Evolutionary conservation across 2,329 filamentous ascomycete species (phyloP).

Genomic region (Moelleriella libera): DNA sequence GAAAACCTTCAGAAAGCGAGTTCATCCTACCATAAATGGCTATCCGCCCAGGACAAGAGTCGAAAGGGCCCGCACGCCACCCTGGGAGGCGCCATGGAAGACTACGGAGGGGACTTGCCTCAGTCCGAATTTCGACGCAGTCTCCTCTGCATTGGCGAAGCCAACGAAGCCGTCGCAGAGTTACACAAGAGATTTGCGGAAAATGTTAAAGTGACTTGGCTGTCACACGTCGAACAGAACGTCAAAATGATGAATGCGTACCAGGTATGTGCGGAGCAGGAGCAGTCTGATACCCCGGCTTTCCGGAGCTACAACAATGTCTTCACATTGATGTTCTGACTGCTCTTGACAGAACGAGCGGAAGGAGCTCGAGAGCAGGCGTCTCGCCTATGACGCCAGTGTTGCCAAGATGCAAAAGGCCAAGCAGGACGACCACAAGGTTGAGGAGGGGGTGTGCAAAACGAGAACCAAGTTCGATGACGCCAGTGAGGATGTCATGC

Average conservation of each 20-base stretch:
- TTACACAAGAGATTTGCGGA: constrained; percentile 73
- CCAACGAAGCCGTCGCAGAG: constrained; percentile 76
- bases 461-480: constrained; percentile 97
- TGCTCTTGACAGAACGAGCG: constrained; percentile 43
- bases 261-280: constrained; percentile 45
- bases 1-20: constrained; percentile 79
- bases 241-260: constrained; percentile 96
- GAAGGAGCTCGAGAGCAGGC: constrained; percentile 85
- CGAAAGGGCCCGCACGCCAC: constrained; percentile 69
- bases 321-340: background rate
- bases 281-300: too few species aligned
- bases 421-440: constrained; percentile 83
- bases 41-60: constrained; percentile 75
- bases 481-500: constrained; percentile 77
- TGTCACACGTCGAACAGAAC: constrained; percentile 82
- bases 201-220: constrained; percentile 68
- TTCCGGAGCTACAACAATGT: too few species aligned
- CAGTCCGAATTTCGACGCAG: constrained; percentile 87
- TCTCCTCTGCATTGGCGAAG: constrained; percentile 63
- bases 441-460: constrained; percentile 81
- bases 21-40: constrained; percentile 74
- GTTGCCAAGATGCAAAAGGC: constrained; percentile 84
- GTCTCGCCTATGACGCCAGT: constrained; percentile 82
- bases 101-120: constrained; percentile 79
- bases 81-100: constrained; percentile 73